Evolutionary conservation across 129 eudicot species (phyloP).

Genomic region (Oenanthe sinensis): DNA sequence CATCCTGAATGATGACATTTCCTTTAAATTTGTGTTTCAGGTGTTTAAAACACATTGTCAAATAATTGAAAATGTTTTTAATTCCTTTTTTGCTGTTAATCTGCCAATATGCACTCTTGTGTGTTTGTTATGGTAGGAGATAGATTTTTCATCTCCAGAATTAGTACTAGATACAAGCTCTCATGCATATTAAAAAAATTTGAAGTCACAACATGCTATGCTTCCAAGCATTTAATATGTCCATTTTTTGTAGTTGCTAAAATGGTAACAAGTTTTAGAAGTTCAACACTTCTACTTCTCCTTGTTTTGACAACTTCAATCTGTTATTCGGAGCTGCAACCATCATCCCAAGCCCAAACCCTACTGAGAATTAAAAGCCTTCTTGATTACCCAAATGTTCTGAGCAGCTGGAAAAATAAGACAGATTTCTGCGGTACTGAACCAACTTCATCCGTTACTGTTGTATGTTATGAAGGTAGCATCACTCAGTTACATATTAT

Average conservation of each 20-base stretch:
- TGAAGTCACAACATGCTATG: not conserved
- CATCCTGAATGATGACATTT: not conserved
- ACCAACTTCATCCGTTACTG: constrained; percentile 23
- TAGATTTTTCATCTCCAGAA: not conserved
- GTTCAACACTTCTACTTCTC: not conserved
- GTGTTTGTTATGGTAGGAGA: not conserved
- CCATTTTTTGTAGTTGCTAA: not conserved
- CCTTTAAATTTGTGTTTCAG: not conserved
- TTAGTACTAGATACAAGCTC: not conserved
- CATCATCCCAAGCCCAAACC: not conserved
- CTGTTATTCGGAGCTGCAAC: not conserved
- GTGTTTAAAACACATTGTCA: not conserved
- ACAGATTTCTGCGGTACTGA: constrained; percentile 24
- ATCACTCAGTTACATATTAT: constrained; percentile 38
- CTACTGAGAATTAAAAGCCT: constrained; percentile 8
- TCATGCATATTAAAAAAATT: not conserved
- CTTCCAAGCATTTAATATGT: not conserved
- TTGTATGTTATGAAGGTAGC: constrained; percentile 34
- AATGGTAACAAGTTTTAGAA: not conserved
- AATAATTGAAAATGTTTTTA: not conserved
- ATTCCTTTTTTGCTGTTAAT: not conserved
- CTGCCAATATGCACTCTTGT: not conserved
- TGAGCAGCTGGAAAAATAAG: constrained; percentile 8
- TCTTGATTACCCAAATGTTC: constrained; percentile 2
- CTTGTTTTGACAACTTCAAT: constrained; percentile 1